Evolutionary conservation across 345 rosid species (phyloP).

Genomic region (Crucihimalaya himalaica): DNA sequence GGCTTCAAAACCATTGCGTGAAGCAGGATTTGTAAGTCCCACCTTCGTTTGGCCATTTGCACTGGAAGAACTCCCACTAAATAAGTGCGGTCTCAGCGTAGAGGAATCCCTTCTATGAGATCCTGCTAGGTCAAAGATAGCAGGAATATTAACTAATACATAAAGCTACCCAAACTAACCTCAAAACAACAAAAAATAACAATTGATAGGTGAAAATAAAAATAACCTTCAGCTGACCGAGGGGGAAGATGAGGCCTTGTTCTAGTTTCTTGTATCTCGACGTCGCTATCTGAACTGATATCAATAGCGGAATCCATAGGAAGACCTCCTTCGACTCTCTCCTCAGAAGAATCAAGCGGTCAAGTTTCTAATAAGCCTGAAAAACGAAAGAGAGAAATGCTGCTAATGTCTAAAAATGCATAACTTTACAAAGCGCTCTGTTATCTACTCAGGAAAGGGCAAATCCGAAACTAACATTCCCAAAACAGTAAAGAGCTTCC

Average conservation of each 20-base stretch:
- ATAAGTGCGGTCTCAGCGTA: constrained; percentile 37
- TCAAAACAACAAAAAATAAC: not conserved
- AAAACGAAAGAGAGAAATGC: not conserved
- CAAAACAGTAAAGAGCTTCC: not conserved
- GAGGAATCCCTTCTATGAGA: constrained; percentile 34
- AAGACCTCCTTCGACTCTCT: not conserved
- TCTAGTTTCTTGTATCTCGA: constrained; percentile 45
- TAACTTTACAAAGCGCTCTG: not conserved
- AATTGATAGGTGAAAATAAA: not conserved
- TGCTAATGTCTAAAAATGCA: not conserved
- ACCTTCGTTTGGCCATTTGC: constrained; percentile 24
- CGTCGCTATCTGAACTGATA: constrained; percentile 85
- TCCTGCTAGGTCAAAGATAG: constrained; percentile 37
- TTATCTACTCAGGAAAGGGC: not conserved
- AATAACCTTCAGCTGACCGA: constrained; percentile 44
- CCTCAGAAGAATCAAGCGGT: constrained; percentile 23
- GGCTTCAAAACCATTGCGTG: constrained; percentile 36
- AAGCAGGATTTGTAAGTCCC: constrained; percentile 29
- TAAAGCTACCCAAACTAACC: not conserved
- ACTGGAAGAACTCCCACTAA: constrained; percentile 49
- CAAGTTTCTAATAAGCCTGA: constrained; percentile 43
- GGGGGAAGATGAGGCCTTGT: constrained; percentile 49
- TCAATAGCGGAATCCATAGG: constrained; percentile 59
- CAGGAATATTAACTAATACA: constrained; percentile 3
- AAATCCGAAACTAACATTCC: not conserved